Base-by-base conservation (phyloP, 768 basidiomycete genomes). In the Coprinopsis sp. region DNA sequence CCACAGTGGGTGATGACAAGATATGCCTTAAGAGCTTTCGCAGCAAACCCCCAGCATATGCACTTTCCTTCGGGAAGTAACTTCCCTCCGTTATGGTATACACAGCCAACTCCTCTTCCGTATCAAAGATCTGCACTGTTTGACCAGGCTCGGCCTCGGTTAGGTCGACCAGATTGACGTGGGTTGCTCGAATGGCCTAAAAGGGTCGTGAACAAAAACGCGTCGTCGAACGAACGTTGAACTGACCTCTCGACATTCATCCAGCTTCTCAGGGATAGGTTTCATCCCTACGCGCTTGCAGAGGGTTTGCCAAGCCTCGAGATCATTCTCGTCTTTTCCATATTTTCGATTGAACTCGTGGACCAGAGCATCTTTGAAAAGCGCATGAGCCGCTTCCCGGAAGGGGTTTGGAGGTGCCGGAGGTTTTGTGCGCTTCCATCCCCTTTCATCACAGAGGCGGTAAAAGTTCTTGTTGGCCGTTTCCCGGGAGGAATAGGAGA, bases 381-480 rank as follows among this genome's bases (percentile, higher is more conserved):
- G n/a, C 45, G 25, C 24, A 11, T 25, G 11, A 37, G 14, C 34
- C 6, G 23, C 36, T 28, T 27, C 23, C 6, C 21, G 19, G 25
- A 46, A n/a, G 10, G 19, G 21, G 16, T 13, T 27, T 16, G 37
- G 29, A n/a, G 36, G 16, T 27, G 24, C n/a, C 10, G n/a, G 13
- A 10, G 21, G 34, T 14, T 36, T 7, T 7, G 12, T 36, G 38
- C 38, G 38, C 22, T 23, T 6, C 19, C 16, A 24, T 18, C 21
- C 7, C 22, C 12, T 39, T 6, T n/a, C n/a, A 31, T n/a, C 16
- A 39, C 58, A 55, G 34, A 70, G 48, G 1, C 61, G 52, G 22
- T 56, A 6, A 42, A 65, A 67, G 28, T 68, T 28, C 6, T 5
- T 10, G n/a, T 14, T 37, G 3, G 46, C 25, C 3, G 46, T n/a